Percentiles rank a stretch among this genome's conserved stretches.
Evolutionary conservation across 23 red algal species (phyloP).

Genomic region (Pyropia haitanensis): DNA sequence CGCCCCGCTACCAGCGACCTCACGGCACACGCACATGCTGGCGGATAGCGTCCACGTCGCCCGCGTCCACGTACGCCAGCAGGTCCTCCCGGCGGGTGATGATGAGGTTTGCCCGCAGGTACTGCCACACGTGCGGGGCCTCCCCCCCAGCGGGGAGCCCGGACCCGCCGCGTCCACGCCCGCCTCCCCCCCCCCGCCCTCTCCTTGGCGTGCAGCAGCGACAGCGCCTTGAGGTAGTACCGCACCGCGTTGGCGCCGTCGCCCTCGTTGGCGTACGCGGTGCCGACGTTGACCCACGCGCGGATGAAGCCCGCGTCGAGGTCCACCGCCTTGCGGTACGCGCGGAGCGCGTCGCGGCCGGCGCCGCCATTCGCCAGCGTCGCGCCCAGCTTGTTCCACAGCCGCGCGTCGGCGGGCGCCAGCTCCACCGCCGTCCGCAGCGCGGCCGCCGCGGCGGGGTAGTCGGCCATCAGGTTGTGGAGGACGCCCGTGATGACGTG

Average conservation of each 20-base stretch:
- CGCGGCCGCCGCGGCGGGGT: conserved; percentile 42
- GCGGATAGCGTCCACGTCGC: conserved; percentile 28
- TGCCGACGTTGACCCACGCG: conserved; percentile 98
- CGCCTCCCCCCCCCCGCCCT: no score
- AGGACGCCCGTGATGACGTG: conserved; percentile 74
- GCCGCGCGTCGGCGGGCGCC: conserved; percentile 41
- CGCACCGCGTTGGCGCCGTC: conserved; percentile 34
- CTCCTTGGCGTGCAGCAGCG: conserved; percentile 3
- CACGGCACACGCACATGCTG: conserved; percentile 26
- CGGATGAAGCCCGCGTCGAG: conserved; percentile 55
- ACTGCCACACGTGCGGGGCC: conserved; percentile 68
- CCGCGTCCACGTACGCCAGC: conserved; percentile 25
- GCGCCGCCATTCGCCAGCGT: conserved; percentile 83
- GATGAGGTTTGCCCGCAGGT: conserved; percentile 60
- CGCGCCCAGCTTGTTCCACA: conserved; percentile 96
- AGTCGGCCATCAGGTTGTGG: conserved; percentile 72
- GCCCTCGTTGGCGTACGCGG: conserved; percentile 80
- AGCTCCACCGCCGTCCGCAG: conserved; percentile 67
- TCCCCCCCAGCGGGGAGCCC: background rate
- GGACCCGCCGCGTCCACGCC: background rate
- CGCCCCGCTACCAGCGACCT: background rate
- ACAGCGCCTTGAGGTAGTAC: conserved; percentile 67
- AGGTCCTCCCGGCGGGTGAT: conserved; percentile 52
- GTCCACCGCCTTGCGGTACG: conserved; percentile 88
- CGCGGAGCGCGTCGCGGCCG: conserved; percentile 62